These are phyloP conservation scores for Kluyveromyces marxianus DNA, from an alignment of 1,139 yeast species.

Conservation along the genomic window DNA sequence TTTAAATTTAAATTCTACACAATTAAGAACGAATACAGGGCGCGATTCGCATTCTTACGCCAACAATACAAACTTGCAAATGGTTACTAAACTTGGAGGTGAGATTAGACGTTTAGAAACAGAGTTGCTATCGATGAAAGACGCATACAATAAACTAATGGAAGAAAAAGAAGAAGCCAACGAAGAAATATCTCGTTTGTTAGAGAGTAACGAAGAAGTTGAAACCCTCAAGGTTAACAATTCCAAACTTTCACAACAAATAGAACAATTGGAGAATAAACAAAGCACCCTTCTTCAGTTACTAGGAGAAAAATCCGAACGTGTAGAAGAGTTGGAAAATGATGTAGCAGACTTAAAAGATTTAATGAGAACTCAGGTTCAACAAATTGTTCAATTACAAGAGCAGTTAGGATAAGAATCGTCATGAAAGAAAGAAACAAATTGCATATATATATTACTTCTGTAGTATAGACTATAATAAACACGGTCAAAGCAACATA, in stretches of 20 bases:
- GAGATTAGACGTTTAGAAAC: slow-evolving; percentile 74
- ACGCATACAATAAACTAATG: slow-evolving; percentile 49
- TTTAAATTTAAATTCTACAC: slow-evolving; percentile 6
- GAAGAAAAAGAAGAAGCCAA: slow-evolving; percentile 61
- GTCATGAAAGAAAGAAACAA: neutral
- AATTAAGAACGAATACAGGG: slow-evolving; percentile 1
- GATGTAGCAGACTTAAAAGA: slow-evolving; percentile 87
- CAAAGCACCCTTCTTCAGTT: slow-evolving; percentile 61
- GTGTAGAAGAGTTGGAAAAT: slow-evolving; percentile 75
- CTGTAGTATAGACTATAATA: neutral
- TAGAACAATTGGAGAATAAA: slow-evolving; percentile 36
- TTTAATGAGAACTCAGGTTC: slow-evolving; percentile 73
- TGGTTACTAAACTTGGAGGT: slow-evolving; percentile 33
- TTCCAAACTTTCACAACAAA: slow-evolving; percentile 32
- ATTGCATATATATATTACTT: no score
- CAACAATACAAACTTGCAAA: slow-evolving; percentile 23
- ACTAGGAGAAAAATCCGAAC: slow-evolving; percentile 84
- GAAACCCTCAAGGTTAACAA: slow-evolving; percentile 34
- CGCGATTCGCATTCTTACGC: slow-evolving; percentile 1
- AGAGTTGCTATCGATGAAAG: slow-evolving; percentile 59
- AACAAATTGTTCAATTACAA: slow-evolving; percentile 70
- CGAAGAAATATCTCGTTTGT: slow-evolving; percentile 52
- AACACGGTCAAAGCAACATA: neutral
- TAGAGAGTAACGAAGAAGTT: slow-evolving; percentile 48
- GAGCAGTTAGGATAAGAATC: slow-evolving; percentile 24